phyloP scores from a whole-genome alignment of 78 protist species.

The Dictyostelium purpureum region DNA sequence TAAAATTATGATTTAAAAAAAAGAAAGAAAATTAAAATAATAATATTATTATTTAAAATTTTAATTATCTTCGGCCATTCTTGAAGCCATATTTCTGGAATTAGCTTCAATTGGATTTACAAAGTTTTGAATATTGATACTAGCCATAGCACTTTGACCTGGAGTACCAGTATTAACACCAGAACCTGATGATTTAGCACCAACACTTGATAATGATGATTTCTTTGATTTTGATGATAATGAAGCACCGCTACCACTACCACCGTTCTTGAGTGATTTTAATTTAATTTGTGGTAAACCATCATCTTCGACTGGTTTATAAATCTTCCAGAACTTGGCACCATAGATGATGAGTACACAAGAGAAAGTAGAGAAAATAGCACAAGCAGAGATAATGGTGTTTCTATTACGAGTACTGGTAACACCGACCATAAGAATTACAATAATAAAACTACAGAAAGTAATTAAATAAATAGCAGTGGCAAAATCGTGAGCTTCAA shows the following conservation, averaged over 20 bases:
- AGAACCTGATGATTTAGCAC: neutral
- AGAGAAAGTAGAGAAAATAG: conserved; percentile 61
- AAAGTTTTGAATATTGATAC: conserved; percentile 28
- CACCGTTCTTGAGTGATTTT: neutral
- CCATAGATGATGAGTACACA: conserved; percentile 41
- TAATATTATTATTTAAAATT: no score
- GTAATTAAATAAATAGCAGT: conserved; percentile 41
- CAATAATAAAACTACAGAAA: conserved; percentile 43
- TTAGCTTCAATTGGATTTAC: conserved; percentile 22
- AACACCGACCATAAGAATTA: conserved; percentile 59
- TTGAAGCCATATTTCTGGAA: neutral
- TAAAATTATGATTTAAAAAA: no score
- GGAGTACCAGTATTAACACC: neutral
- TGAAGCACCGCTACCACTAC: neutral
- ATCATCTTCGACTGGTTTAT: conserved; percentile 73
- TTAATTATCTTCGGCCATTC: no score
- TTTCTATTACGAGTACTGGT: neutral
- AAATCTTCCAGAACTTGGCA: conserved; percentile 67
- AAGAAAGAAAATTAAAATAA: no score
- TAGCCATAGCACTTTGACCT: neutral
- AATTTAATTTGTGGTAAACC: conserved; percentile 63
- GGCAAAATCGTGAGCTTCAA: conserved; percentile 54
- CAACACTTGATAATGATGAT: neutral
- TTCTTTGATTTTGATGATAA: neutral
- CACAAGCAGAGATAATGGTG: conserved; percentile 60